phyloP scores from a whole-genome alignment of 2,329 filamentous ascomycete genomes.

The Alternaria sp. region DNA sequence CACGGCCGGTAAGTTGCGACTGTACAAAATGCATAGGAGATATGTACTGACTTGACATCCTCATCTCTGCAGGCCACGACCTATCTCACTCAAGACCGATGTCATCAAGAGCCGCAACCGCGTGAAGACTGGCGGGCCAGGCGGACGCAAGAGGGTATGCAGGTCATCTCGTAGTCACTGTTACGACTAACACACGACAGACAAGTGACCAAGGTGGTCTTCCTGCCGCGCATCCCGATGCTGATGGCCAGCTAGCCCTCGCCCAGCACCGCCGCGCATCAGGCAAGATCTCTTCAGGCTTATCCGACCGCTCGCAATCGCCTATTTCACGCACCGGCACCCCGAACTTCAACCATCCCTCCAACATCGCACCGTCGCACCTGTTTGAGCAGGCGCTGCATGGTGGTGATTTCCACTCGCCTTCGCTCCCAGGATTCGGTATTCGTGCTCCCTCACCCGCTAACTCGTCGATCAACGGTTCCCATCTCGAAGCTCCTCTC shows the following conservation, averaged over 20 bases:
- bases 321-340: conserved; percentile 83
- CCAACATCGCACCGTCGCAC: conserved; percentile 76
- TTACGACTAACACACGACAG: conserved; percentile 26
- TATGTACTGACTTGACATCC: too few species aligned
- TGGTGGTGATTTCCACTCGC: conserved; percentile 72
- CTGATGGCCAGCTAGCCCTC: conserved; percentile 63
- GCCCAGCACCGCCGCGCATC: conserved; percentile 71
- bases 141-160: conserved; percentile 82
- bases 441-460: conserved; percentile 65
- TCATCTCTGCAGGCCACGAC: conserved; percentile 65
- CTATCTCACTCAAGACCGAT: conserved; percentile 97
- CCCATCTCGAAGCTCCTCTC: conserved; percentile 74
- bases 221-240: conserved; percentile 63
- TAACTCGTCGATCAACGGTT: conserved; percentile 65
- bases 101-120: conserved; percentile 99
- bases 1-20: conserved; percentile 70
- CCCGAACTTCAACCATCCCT: conserved; percentile 72
- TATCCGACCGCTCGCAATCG: conserved; percentile 78
- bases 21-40: too few species aligned
- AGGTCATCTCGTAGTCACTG: conserved; percentile 25
- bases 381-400: conserved; percentile 81
- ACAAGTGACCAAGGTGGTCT: conserved; percentile 63
- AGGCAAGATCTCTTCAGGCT: conserved; percentile 76
- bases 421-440: conserved; percentile 54
- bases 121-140: conserved; percentile 85